A percentile compares a stretch with the other conserved stretches of the same genome.
phyloP scores from a whole-genome alignment of 257 asterid genomes.

The Jaltomata sinuosa region DNA sequence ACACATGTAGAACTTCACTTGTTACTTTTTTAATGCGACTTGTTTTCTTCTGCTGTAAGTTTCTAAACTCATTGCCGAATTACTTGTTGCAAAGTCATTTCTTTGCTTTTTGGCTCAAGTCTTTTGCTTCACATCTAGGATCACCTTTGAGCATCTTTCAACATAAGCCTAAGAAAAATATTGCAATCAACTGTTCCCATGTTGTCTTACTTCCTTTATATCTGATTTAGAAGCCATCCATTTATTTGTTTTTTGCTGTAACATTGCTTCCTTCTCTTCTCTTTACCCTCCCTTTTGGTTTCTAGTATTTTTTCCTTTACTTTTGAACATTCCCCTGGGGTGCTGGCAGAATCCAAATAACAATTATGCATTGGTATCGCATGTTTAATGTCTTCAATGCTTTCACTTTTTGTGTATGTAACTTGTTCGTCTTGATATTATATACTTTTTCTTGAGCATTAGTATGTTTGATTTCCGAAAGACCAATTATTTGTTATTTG shows the following conservation, averaged over 20 bases:
- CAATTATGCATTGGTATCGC: not conserved
- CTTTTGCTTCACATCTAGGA: not conserved
- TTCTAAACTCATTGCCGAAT: not conserved
- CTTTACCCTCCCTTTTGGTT: not conserved
- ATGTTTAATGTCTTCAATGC: not conserved
- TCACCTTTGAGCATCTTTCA: not conserved
- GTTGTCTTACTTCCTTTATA: not conserved
- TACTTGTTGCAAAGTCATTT: not conserved
- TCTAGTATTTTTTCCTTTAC: not conserved
- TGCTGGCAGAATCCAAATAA: not conserved
- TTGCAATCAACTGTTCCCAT: not conserved
- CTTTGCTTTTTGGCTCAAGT: not conserved
- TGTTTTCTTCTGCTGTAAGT: not conserved
- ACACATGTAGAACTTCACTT: not conserved
- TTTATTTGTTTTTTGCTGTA: not conserved
- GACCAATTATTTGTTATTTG: not conserved
- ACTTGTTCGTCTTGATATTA: not conserved
- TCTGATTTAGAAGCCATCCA: not conserved
- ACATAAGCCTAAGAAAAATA: not conserved
- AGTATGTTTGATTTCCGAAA: not conserved
- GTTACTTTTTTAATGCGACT: not conserved
- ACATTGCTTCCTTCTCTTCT: not conserved
- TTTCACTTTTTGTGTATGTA: not conserved
- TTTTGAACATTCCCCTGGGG: not conserved
- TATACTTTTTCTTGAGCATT: not conserved